Evolutionary conservation across 441 rosid genomes (phyloP).

Genomic region (Adansonia madagascariensis): DNA sequence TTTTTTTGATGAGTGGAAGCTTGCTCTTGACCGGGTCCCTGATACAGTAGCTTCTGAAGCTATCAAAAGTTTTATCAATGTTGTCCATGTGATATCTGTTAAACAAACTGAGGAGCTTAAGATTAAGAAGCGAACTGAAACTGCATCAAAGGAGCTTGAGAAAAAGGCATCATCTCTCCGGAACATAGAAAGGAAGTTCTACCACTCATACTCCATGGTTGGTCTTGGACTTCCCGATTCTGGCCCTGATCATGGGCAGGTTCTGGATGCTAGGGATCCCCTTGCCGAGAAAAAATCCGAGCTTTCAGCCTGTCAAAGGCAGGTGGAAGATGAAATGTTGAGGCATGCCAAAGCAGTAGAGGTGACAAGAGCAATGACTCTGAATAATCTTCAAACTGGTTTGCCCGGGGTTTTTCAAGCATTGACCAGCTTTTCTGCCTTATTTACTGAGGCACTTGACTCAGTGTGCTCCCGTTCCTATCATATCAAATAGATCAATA

Average conservation of each 20-base stretch:
- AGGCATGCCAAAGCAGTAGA: slow-evolving; percentile 83
- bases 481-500: slow-evolving; percentile 59
- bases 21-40: slow-evolving; percentile 86
- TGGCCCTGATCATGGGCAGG: slow-evolving; percentile 63
- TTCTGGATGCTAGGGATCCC: slow-evolving; percentile 85
- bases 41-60: slow-evolving; percentile 96
- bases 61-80: slow-evolving; percentile 85
- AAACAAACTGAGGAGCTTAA: slow-evolving; percentile 84
- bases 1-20: slow-evolving; percentile 97
- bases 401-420: slow-evolving; percentile 95
- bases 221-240: slow-evolving; percentile 78
- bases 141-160: slow-evolving; percentile 83
- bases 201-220: slow-evolving; percentile 85
- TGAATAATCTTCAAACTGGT: slow-evolving; percentile 88
- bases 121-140: slow-evolving; percentile 70
- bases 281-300: slow-evolving; percentile 79
- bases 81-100: slow-evolving; percentile 71
- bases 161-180: slow-evolving; percentile 86
- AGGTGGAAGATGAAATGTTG: slow-evolving; percentile 89
- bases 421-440: slow-evolving; percentile 74
- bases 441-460: slow-evolving; percentile 68
- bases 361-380: slow-evolving; percentile 85
- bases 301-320: slow-evolving; percentile 79
- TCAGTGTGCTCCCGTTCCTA: slow-evolving; percentile 74
- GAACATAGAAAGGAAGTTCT: slow-evolving; percentile 85